Conservation (phyloP, 2,329 filamentous ascomycete species). For the Colletotrichum sp. region DNA sequence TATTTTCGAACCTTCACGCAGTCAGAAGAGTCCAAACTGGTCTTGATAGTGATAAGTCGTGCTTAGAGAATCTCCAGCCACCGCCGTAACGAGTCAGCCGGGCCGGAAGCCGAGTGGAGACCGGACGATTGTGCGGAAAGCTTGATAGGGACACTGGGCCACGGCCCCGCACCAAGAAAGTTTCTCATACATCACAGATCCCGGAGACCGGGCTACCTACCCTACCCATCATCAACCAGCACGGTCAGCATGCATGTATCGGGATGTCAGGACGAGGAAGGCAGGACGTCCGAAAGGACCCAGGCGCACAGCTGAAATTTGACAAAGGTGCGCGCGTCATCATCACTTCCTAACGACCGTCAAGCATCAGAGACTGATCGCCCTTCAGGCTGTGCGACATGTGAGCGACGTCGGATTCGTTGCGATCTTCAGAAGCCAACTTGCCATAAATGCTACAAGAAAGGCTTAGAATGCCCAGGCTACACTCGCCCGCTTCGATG, state of each 20-base stretch:
- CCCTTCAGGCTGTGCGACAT: constrained; percentile 28
- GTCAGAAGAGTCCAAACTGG: background rate
- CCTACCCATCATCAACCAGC: background rate
- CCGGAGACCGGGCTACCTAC: background rate
- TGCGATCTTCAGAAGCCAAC: constrained; percentile 29
- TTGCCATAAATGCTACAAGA: constrained; percentile 32
- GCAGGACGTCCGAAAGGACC: background rate
- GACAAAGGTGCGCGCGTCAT: background rate
- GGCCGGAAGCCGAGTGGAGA: background rate
- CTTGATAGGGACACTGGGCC: background rate
- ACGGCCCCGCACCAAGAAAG: background rate
- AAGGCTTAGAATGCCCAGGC: constrained; percentile 31
- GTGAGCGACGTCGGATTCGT: constrained; percentile 32
- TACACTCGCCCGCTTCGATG: constrained; percentile 31
- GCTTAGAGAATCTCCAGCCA: background rate
- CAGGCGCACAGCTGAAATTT: background rate
- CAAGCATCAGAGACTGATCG: background rate
- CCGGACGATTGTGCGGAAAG: background rate
- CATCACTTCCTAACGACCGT: accelerated
- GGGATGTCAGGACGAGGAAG: background rate
- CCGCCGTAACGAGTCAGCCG: background rate
- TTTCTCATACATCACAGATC: background rate
- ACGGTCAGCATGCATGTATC: background rate
- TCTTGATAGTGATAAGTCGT: background rate
- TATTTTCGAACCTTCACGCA: background rate